Evolutionary conservation across 2,329 filamentous ascomycete species (phyloP), one percentile per base, ranked within the genome.

Genomic region (Didymella lethalis): DNA sequence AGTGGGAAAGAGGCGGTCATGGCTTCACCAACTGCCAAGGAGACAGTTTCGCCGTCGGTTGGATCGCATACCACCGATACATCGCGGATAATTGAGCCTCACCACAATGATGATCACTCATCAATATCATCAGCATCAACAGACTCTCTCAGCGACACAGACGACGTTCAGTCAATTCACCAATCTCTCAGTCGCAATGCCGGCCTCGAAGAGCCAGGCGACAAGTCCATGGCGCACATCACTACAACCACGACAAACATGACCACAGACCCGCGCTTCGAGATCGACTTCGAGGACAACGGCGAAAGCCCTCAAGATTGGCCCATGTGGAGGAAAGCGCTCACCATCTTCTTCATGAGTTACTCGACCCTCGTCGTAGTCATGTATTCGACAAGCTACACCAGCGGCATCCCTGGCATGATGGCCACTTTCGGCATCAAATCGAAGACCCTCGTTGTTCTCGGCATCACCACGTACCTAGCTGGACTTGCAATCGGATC

Each of bases 401-500:
- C 91, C 0, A 86, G 88, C 0, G 88, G 88, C 2, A 86, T 90
- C 32, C 84, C 86, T 0, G 88, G 90, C 0, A 85, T 96, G 75
- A 85, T 87, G 69, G 74, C 81, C 14, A 88, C 91, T 50, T 94
- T 92, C 65, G 77, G 82, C 36, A 81, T 86, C 18, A 72, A 79
- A 7, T 83, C 80, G 14, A 81, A 85, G 32, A 87, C 86, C 0
- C 75, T 89, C n/a, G 84, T 88, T 0, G 90, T 91, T 0, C 79
- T 95, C 2, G 92, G 92, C 5, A 81, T 96, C 44, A 95, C 92
- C 0, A 88, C 89, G 0, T 96, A 95, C 71, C 82, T 95, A 8
- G 74, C 92, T 25, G 92, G 92, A 5, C 82, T 95, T 46, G 91
- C 90, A 0, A 75, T 83, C 1, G 92, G 92, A 0, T 88, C 86